phyloP scores from a whole-genome alignment of 106 monocot species.

The Iris macrosiphon region DNA sequence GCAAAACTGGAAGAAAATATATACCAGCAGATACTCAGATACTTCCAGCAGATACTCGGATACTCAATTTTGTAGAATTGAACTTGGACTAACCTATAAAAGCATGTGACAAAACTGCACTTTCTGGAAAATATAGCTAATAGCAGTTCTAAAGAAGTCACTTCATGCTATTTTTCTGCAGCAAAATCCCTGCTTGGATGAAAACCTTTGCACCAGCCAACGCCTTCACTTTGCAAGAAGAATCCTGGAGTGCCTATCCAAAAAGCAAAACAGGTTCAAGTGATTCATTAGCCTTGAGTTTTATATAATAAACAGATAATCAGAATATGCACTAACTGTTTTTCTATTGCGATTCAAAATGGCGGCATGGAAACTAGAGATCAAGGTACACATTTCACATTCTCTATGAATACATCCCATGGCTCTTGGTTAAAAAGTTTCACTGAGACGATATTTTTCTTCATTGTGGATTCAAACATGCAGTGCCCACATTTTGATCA shows the following conservation, averaged over 20 bases:
- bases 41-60: too few relatives aligned
- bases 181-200: slow-evolving; percentile 59
- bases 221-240: slow-evolving; percentile 40
- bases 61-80: too few relatives aligned
- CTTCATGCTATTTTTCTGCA: slow-evolving; percentile 19
- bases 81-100: too few relatives aligned
- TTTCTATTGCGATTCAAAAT: background rate
- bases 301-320: background rate
- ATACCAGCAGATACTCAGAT: too few relatives aligned
- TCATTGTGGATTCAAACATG: background rate
- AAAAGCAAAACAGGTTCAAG: slow-evolving; percentile 49
- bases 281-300: background rate
- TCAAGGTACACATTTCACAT: slow-evolving; percentile 29
- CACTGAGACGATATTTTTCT: background rate
- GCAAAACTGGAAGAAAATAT: too few relatives aligned
- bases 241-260: slow-evolving; percentile 54
- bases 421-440: background rate
- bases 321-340: slow-evolving; percentile 2
- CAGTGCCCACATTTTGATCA: slow-evolving; percentile 51
- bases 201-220: slow-evolving; percentile 38
- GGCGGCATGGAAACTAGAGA: slow-evolving; percentile 19
- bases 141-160: too few relatives aligned
- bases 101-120: too few relatives aligned
- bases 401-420: background rate
- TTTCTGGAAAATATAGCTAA: too few relatives aligned